A percentile compares a stretch with the other conserved stretches of the same genome.
Evolutionary conservation across 2,329 filamentous ascomycete genomes (phyloP).

Genomic region (Conoideocrella luteorostrata): DNA sequence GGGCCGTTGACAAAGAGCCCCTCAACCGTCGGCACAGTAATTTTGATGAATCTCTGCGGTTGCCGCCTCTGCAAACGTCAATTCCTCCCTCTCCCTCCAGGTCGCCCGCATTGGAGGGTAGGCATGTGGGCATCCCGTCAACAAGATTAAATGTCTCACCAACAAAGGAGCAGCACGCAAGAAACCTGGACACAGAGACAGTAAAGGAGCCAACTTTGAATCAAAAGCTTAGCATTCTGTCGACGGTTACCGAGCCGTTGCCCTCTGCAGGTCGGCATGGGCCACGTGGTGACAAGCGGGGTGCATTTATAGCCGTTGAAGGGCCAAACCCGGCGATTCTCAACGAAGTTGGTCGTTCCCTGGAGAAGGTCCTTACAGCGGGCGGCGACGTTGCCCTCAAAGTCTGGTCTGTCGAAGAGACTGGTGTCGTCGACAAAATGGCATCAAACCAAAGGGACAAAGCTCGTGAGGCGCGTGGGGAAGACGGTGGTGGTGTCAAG

Average conservation of each 20-base stretch:
- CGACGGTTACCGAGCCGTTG: slow-evolving; percentile 67
- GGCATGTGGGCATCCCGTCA: slow-evolving; percentile 20
- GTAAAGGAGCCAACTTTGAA: slow-evolving; percentile 55
- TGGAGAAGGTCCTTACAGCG: slow-evolving; percentile 55
- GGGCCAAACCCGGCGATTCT: slow-evolving; percentile 54
- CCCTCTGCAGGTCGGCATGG: slow-evolving; percentile 28
- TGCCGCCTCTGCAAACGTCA: slow-evolving; percentile 47
- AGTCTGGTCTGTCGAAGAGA: slow-evolving; percentile 34
- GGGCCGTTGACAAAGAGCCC: slow-evolving; percentile 22
- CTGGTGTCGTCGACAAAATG: background rate
- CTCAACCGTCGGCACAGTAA: slow-evolving; percentile 36
- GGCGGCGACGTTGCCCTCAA: slow-evolving; percentile 36
- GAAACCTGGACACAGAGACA: slow-evolving; percentile 26
- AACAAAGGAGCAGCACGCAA: background rate
- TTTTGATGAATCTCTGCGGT: slow-evolving; percentile 47
- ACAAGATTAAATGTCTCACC: slow-evolving; percentile 17
- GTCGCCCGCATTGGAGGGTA: slow-evolving; percentile 18
- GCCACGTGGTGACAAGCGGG: slow-evolving; percentile 45
- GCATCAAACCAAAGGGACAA: background rate
- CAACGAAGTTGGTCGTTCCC: slow-evolving; percentile 52
- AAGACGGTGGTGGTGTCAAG: slow-evolving; percentile 9
- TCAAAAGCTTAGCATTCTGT: slow-evolving; percentile 70
- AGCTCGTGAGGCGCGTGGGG: background rate
- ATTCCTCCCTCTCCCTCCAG: slow-evolving; percentile 24
- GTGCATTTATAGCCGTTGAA: slow-evolving; percentile 77